These are phyloP conservation scores for Thalia dealbata DNA, from an alignment of 176 grass and related monocot genomes.

Conservation along the genomic window DNA sequence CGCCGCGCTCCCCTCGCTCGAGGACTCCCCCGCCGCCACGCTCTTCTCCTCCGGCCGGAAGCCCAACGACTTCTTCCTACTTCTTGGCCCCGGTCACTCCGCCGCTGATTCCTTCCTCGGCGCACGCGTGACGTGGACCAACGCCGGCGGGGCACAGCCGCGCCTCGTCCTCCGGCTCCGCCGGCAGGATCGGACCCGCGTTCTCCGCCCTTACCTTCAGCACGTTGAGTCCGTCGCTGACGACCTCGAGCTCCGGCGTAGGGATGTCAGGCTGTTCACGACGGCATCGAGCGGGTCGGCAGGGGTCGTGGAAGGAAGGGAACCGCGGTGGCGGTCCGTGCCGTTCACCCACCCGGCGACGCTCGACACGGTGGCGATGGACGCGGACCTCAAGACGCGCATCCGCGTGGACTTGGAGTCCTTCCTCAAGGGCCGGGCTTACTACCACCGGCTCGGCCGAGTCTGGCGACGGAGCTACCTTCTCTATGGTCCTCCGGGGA, in stretches of 20 bases:
- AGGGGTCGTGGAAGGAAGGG: neutral
- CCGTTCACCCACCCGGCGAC: slow-evolving; percentile 79
- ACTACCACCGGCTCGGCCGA: slow-evolving; percentile 81
- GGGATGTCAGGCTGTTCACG: slow-evolving; percentile 49
- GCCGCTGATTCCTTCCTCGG: slow-evolving; percentile 67
- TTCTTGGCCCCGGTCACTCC: slow-evolving; percentile 38
- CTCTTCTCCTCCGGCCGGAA: slow-evolving; percentile 57
- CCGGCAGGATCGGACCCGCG: slow-evolving; percentile 63
- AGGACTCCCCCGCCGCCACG: slow-evolving; percentile 55
- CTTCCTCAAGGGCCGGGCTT: slow-evolving; percentile 70
- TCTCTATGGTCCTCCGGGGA: slow-evolving; percentile 62
- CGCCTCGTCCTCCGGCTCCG: slow-evolving; percentile 69
- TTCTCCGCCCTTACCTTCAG: slow-evolving; percentile 80
- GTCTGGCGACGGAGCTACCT: slow-evolving; percentile 98
- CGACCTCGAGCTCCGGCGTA: slow-evolving; percentile 56
- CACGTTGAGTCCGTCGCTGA: slow-evolving; percentile 79
- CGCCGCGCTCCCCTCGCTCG: slow-evolving; percentile 54
- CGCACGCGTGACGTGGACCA: slow-evolving; percentile 64
- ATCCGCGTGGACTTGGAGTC: slow-evolving; percentile 57
- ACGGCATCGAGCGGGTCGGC: neutral
- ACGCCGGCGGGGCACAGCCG: neutral
- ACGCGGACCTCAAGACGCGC: slow-evolving; percentile 63
- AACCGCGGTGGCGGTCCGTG: slow-evolving; percentile 28
- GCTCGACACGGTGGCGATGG: slow-evolving; percentile 74
- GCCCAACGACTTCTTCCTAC: slow-evolving; percentile 72